Evolutionary conservation across 2,329 filamentous ascomycete genomes (phyloP).

Genomic region (Fusarium poae): DNA sequence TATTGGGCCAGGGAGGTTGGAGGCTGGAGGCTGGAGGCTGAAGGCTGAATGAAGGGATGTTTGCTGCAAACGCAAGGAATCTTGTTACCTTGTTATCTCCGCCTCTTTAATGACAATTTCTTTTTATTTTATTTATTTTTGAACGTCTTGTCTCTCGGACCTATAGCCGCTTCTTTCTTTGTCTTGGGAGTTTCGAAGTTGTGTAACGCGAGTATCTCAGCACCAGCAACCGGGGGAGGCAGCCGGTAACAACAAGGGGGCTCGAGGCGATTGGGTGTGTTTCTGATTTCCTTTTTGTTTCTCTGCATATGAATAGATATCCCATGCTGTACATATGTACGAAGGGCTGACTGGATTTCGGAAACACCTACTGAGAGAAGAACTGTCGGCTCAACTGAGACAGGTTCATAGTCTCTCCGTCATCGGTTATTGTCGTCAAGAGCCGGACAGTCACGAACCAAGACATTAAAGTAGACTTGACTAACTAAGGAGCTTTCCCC

Average conservation of each 20-base stretch:
- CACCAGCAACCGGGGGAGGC: constrained; percentile 37
- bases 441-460: constrained; percentile 1
- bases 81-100: constrained; percentile 4
- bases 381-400: constrained; percentile 20
- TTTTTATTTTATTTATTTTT: constrained; percentile 15
- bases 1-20: constrained; percentile 1
- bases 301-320: not conserved
- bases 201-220: constrained; percentile 17
- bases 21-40: not conserved
- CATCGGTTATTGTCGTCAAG: constrained; percentile 25
- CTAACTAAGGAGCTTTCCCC: constrained; percentile 22
- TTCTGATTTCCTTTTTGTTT: not conserved
- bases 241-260: constrained; percentile 14
- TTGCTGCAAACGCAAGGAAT: not conserved
- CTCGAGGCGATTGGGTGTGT: constrained; percentile 30
- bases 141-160: constrained; percentile 31
- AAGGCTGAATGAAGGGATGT: not conserved
- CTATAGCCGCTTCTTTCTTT: constrained; percentile 25
- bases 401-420: constrained; percentile 20
- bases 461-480: constrained; percentile 5
- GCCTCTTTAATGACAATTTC: not conserved
- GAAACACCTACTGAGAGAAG: constrained; percentile 10
- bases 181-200: constrained; percentile 21
- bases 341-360: constrained; percentile 8
- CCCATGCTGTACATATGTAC: not conserved